Conservation (phyloP, 148 eudicot genomes). For the Nepenthes mirabilis region DNA sequence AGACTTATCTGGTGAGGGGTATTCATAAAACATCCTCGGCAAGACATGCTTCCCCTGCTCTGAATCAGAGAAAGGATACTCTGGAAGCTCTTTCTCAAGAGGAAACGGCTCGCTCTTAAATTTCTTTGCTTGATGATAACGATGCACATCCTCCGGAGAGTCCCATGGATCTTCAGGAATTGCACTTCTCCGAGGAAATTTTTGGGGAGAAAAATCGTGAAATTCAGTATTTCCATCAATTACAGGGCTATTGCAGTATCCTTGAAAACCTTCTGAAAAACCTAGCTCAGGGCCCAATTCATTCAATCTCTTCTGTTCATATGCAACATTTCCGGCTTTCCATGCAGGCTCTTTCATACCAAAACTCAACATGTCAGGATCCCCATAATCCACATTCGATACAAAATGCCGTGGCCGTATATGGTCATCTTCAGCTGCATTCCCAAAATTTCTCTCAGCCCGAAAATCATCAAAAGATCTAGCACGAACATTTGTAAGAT, state of each 20-base stretch:
- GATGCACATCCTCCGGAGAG: slow-evolving; percentile 45
- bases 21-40: slow-evolving; percentile 22
- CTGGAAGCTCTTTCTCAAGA: slow-evolving; percentile 65
- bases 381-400: slow-evolving; percentile 27
- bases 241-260: slow-evolving; percentile 23
- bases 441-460: slow-evolving; percentile 25
- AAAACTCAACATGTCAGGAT: slow-evolving; percentile 21
- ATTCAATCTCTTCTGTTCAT: slow-evolving; percentile 37
- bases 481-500: slow-evolving; percentile 22
- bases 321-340: slow-evolving; percentile 17
- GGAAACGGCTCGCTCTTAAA: slow-evolving; percentile 30
- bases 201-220: slow-evolving; percentile 41
- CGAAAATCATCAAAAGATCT: slow-evolving; percentile 36
- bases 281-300: slow-evolving; percentile 30
- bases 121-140: slow-evolving; percentile 47
- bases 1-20: slow-evolving; percentile 29
- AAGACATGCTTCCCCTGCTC: slow-evolving; percentile 32
- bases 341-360: slow-evolving; percentile 21
- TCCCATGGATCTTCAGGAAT: slow-evolving; percentile 60
- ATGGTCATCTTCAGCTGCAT: slow-evolving; percentile 21
- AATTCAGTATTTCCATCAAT: slow-evolving; percentile 18
- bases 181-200: slow-evolving; percentile 21
- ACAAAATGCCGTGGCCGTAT: slow-evolving; percentile 26
- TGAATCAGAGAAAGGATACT: slow-evolving; percentile 41
- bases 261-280: slow-evolving; percentile 18